A percentile compares a stretch with the other conserved stretches of the same genome.
phyloP scores from a whole-genome alignment of 345 rosid genomes.

The Salix caprea region DNA sequence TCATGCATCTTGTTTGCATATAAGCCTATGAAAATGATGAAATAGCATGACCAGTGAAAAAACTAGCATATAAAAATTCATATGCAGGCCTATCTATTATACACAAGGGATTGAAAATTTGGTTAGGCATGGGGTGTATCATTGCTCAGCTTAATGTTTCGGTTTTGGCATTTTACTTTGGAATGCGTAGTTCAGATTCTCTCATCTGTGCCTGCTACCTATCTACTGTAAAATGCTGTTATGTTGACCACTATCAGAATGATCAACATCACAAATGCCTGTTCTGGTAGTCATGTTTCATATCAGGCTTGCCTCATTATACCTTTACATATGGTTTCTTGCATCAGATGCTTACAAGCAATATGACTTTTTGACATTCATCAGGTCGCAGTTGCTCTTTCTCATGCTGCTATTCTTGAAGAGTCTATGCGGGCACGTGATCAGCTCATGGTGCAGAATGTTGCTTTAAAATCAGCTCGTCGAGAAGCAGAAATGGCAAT shows the following conservation, averaged over 20 bases:
- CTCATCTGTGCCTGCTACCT: neutral
- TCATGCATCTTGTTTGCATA: neutral
- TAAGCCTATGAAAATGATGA: neutral
- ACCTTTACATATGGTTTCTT: neutral
- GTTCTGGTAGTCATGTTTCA: neutral
- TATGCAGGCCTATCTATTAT: neutral
- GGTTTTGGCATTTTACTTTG: neutral
- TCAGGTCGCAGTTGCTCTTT: constrained; percentile 97
- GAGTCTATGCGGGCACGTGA: constrained; percentile 87
- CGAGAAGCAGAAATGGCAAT: constrained; percentile 86
- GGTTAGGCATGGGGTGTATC: neutral
- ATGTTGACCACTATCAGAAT: neutral
- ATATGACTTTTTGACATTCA: neutral
- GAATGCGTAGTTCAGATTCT: neutral
- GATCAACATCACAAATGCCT: neutral
- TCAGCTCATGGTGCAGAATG: constrained; percentile 80
- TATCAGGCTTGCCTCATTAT: neutral
- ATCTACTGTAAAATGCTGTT: neutral
- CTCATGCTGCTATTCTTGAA: constrained; percentile 92
- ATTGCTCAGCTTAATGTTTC: neutral
- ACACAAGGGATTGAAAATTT: neutral
- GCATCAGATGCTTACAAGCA: neutral
- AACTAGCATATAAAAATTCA: neutral
- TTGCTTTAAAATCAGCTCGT: constrained; percentile 75
- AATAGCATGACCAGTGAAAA: neutral